These are phyloP conservation scores for Suzukiozyma palmioleophila DNA, from an alignment of 1,139 yeast species.

Conservation along the genomic window DNA sequence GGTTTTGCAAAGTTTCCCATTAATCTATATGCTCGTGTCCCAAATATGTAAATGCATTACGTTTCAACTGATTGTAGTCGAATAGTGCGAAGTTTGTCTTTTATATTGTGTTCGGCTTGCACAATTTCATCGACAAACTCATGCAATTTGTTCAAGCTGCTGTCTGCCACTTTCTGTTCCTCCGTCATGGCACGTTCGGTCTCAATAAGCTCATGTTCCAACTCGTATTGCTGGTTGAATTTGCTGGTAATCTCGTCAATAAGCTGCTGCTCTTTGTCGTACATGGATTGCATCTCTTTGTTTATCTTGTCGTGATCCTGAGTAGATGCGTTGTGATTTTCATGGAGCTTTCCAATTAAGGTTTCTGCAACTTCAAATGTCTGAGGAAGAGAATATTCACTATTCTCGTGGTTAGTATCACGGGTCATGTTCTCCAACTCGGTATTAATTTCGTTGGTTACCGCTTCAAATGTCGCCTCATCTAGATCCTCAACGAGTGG, in stretches of 20 bases:
- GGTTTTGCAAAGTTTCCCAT: background rate
- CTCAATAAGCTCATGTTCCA: slow-evolving; percentile 19
- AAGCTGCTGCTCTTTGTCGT: slow-evolving; percentile 21
- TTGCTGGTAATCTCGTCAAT: slow-evolving; percentile 18
- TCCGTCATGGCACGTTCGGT: slow-evolving; percentile 14
- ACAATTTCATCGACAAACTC: slow-evolving; percentile 35
- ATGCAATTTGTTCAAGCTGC: slow-evolving; percentile 28
- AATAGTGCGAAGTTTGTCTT: slow-evolving; percentile 14
- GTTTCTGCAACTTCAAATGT: slow-evolving; percentile 13
- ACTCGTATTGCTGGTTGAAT: slow-evolving; percentile 18
- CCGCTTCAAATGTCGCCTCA: slow-evolving; percentile 24
- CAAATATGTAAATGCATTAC: background rate
- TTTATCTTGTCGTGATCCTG: slow-evolving; percentile 7
- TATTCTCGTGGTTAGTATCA: background rate
- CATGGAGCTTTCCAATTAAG: slow-evolving; percentile 13
- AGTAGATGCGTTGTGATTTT: slow-evolving; percentile 10
- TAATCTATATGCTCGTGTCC: background rate
- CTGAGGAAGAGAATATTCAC: slow-evolving; percentile 10
- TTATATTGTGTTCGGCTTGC: slow-evolving; percentile 33
- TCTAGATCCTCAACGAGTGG: slow-evolving; percentile 37
- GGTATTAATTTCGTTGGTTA: slow-evolving; percentile 24
- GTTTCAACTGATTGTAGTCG: background rate
- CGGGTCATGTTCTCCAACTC: slow-evolving; percentile 12
- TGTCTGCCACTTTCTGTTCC: slow-evolving; percentile 28
- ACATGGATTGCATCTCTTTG: slow-evolving; percentile 6